Base-by-base conservation (phyloP, 2,329 filamentous ascomycete genomes). In the Rhynchosporium secalis region DNA sequence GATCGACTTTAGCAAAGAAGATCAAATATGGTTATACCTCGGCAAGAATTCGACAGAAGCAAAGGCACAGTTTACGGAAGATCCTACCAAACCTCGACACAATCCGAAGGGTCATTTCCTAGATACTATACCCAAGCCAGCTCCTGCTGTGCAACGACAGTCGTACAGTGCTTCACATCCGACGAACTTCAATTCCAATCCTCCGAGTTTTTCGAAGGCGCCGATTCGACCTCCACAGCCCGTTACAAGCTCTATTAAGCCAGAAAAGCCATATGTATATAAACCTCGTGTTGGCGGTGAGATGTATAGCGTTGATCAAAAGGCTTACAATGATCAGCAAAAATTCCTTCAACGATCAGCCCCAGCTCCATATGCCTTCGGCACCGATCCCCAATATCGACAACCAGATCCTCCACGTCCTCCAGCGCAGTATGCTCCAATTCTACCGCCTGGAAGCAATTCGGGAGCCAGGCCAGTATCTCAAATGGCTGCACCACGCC, bases 21-120 rank as follows among this genome's bases (percentile, higher is more conserved):
- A 94, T 65, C 88, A 91, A 73, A 75, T 96, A 20, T 98, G 93
- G 91, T 85, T 92, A 77, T 98, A 97, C 74, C 82, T 99, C 64
- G 91, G 91, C 38, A 86, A 86, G 74, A 85, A 83, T 26, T 98
- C 94, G 28, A 97, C 94, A 6, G 94, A 98, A 72, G 90, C 92
- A 59, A 92, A 88, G 75, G 88, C 92, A 31, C 92, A 96, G 74
- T 99, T 95, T 76, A 96, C 93, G 4, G 90, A 95, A 71, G 87
- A 96, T 76, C 85, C 83, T 48, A 66, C 72, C 8, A 80, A 76
- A 12, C 81, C 76, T n/a, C 78, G 78, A 51, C 82, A 91, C 75
- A 91, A 91, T 63, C 78, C 81, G 2, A 87, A 84, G 76, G 87
- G 86, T 68, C 90, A 89, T 72, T 93, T 89, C 75, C 75, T 92